Evolutionary conservation across 805 yeast species (phyloP), one percentile per base, ranked within the genome.

Genomic region (Candida golubevii): DNA sequence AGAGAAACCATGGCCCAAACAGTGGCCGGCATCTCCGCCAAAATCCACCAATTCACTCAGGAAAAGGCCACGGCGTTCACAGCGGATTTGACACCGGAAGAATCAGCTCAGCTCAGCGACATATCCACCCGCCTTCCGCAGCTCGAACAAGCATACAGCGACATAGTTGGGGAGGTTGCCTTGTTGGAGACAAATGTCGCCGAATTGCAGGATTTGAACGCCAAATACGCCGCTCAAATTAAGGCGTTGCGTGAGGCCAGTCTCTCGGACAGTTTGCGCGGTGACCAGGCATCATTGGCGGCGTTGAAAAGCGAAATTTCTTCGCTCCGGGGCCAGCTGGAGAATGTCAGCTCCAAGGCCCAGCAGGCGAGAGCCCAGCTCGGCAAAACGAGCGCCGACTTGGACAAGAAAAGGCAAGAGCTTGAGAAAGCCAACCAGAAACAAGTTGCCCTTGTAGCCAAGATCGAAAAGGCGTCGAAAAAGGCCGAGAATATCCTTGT

Each of bases 401-500:
- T 13, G 48, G 61, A 23, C 57, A 55, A 6, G 61, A 71, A 33
- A 74, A 75, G 41, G 62, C 65, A 13, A 51, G 65, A 9, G 56
- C 50, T 82, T 36, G 69, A 71, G 13, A 71, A 74, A 42, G 69
- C 83, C 7, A 78, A 82, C 56, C 76, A 77, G 2, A 75, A 75
- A 36, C 95, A 85, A 57, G 63, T 75, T 2, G 58, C 69, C 13
- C 59, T 79, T 1, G 59, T 84, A 33, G 75, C 72, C 42, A 75
- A 76, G 45, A 63, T 89, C 26, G 88, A 84, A 41, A 73, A 71
- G 36, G 77, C 73, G 42, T 80, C 83, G 45, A 83, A 82, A 49
- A 63, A 58, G n/a, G 74, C 84, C 0, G 96, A 88, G 55, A 82
- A 77, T 45, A 70, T 72, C 7, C 65, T 85, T 51, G 75, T 85